Evolutionary conservation across 306 rosid genomes (phyloP), one percentile per base, ranked within the genome.

Genomic region (Vachellia pachyceras): DNA sequence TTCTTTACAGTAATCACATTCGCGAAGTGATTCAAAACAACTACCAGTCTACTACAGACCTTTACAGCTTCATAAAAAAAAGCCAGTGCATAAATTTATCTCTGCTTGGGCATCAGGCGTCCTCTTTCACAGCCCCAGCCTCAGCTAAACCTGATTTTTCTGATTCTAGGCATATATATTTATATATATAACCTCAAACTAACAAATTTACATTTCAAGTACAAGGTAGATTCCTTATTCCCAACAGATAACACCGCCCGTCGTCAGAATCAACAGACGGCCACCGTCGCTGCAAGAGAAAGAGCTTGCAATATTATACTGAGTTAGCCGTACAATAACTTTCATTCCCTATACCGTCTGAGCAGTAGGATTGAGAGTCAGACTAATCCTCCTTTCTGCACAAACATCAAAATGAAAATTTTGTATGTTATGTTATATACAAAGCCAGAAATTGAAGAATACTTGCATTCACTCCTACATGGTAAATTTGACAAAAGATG

Each of bases 341-440:
- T 84, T 79, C 67, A 77, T 55, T 81, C 81, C 83, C 95, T 92
- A 92, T 66, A 83, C 92, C 84, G 55, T 82, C 86, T 85, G 89
- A 57, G 93, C 90, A 76, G 55, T 14, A 49, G 94, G 93, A 88
- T 91, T 88, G 29, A 82, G 88, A 87, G 91, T 85, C 89, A 93
- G 93, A 29, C 92, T 92, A 72, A 92, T 91, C 89, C 97, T 95
- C 97, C 97, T 90, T 89, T 95, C 99, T 93, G 94, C 91, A 90
- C 6, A 55, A 14, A 22, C 68, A 84, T 69, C 22, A 66, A 54
- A 44, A 54, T 50, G 17, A 58, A 39, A 70, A 35, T 14, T 63
- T 35, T n/a, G 46, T 35, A 5, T 33, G 70, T 76, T 36, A 29
- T 3, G 55, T 14, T 1, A 3, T 54, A 50, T n/a, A n/a, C 60